Base-by-base conservation (phyloP, 768 basidiomycete species). In the Hygrocybe punicea region DNA sequence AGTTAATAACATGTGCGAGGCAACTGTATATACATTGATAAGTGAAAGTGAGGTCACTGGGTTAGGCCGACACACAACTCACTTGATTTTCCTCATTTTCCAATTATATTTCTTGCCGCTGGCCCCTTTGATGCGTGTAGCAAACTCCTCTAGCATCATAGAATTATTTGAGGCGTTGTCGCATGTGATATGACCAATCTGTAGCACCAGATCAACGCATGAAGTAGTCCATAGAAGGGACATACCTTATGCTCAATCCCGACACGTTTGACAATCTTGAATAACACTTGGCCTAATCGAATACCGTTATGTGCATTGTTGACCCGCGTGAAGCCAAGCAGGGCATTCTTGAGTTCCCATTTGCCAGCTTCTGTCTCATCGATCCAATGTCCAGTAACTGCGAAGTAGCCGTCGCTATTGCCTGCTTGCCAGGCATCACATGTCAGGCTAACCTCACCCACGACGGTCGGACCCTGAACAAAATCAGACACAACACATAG, bases 381-480 rank as follows among this genome's bases (percentile, higher is more conserved):
- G 39, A 76, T 71, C 74, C 76, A 78, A 51, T 75, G 72, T 1
- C 66, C 72, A 0, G 71, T 78, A 6, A 74, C 70, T 0, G 68
- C 75, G 60, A 74, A 73, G 60, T 78, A 79, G 1, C 62, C 68
- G 60, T 78, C 74, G 2, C 58, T 57, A 57, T 73, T 76, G 10
- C 39, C 48, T 4, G 76, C 76, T 48, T 74, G 74, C 77, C 76
- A 78, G 14, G 67, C 73, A 61, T 78, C 71, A 60, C 73, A 73
- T 4, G 74, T 78, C 9, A 72, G 19, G 42, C 61, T 70, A 33
- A 74, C 44, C 13, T 36, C 33, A 45, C 58, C 53, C n/a, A 29
- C 47, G 46, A 58, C 53, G 14, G 53, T 50, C 11, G 45, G 44
- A 39, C 58, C 42, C 58, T 58, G 23, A 29, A 29, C 29, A 29